Base-by-base conservation (phyloP, 331 rosid species). In the Saraca asoca region DNA sequence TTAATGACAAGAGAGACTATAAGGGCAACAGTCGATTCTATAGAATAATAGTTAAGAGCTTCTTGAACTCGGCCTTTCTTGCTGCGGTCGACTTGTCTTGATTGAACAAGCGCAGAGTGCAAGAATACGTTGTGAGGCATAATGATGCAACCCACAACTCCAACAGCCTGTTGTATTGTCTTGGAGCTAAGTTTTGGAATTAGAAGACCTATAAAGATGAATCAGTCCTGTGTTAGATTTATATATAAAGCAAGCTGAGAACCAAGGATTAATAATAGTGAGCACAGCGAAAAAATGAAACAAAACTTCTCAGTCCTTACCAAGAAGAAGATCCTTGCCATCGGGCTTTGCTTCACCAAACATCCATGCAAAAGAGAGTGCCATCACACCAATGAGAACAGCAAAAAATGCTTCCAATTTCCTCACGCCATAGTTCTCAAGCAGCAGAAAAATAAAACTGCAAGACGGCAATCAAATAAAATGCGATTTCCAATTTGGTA, bases 91-190 rank as follows among this genome's bases (percentile, higher is more conserved):
- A 94, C 46, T 51, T 88, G 90, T 48, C 98, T 80, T 9, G 98
- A 94, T 68, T 88, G 98, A 16, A 94, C 98, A 62, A 94, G 92
- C 14, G 98, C 98, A 5, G 98, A 94, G 80, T 94, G 98, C 78
- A 94, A 66, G 79, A 81, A 94, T 34, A 94, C 90, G 58, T 94
- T 94, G 85, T 90, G 98, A 62, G 98, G 98, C 98, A 94, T 94
- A 51, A 94, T n/a, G n/a, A n/a, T n/a, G n/a, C n/a, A n/a, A n/a
- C n/a, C n/a, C n/a, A n/a, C n/a, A n/a, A n/a, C n/a, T 49, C 95
- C 98, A 64, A 94, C 97, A 68, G 98, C 98, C 77, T 94, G 90
- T 75, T 78, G 82, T 71, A 94, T 84, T 50, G 97, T 94, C 83
- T 75, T 81, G 70, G 97, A 94, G 80, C 96, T 86, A 55, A 94